Base-by-base conservation (phyloP, 2,329 filamentous ascomycete species). In the Epicoccum sorghinum region DNA sequence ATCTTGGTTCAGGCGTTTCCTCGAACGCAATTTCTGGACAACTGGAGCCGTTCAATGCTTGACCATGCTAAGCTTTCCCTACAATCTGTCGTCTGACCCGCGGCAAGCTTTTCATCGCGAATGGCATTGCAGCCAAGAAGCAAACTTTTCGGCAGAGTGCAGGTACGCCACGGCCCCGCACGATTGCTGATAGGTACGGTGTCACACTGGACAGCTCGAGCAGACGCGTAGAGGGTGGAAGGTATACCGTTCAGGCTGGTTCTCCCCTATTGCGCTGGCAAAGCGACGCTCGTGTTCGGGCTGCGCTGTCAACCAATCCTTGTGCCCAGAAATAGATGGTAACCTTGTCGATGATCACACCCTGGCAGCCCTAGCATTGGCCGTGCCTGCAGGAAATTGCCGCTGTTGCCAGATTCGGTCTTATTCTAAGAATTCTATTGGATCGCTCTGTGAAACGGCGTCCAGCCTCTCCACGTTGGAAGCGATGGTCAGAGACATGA, bases 241-340 rank as follows among this genome's bases (percentile, higher is more conserved):
- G 18, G 18, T 18, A 1, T 18, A 18, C 18, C 18, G 18, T 29
- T 9, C 9, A 29, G 6, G 9, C 27, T 7, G 27, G 9, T 29
- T 29, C 27, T 29, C 27, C 9, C 9, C 27, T 29, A 9, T 29
- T 47, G 47, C 52, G 62, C 59, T 52, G 60, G 46, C 48, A 45
- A 40, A 37, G 13, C 10, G 32, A 27, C 41, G 46, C 46, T 47
- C 52, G 52, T 55, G 47, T 50, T 55, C 55, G 22, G 9, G 36
- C 40, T 43, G 48, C 46, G n/a, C 39, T 49, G 45, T 24, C 9
- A 60, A 46, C 58, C 64, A 65, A 55, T 66, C 47, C 52, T 37
- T 57, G 23, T 46, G 63, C 59, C 65, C 59, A 62, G 60, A 61
- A 68, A 70, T 68, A 67, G 65, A 61, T 47, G 36, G 37, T 38